Conservation (phyloP, 2,329 filamentous ascomycete species). For the Colletotrichum tropicale region DNA sequence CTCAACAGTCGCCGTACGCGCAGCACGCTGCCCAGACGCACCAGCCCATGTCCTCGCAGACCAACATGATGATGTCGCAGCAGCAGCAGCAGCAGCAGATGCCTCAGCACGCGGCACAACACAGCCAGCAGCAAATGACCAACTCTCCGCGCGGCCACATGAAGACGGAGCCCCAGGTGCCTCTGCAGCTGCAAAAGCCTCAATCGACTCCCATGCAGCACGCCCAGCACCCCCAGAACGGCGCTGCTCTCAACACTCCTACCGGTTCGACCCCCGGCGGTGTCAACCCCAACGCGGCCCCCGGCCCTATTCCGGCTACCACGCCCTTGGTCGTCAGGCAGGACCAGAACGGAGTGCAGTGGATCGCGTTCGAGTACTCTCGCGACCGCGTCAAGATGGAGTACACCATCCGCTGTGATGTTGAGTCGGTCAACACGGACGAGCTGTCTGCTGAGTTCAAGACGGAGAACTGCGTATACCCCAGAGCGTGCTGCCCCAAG, state of each 20-base stretch:
- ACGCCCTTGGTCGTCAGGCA: slow-evolving; percentile 93
- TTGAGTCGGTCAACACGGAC: slow-evolving; percentile 94
- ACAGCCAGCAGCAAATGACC: slow-evolving; percentile 60
- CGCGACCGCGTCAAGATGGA: slow-evolving; percentile 98
- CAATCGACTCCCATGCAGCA: slow-evolving; percentile 45
- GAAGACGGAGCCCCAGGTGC: slow-evolving; percentile 67
- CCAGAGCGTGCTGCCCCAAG: slow-evolving; percentile 91
- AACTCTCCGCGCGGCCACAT: slow-evolving; percentile 61
- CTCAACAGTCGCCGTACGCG: slow-evolving; percentile 63
- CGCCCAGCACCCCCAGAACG: slow-evolving; percentile 44
- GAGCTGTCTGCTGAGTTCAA: slow-evolving; percentile 88
- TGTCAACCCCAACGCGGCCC: slow-evolving; percentile 88
- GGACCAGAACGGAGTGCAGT: slow-evolving; percentile 95
- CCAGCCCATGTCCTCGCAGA: slow-evolving; percentile 66
- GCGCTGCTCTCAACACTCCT: slow-evolving; percentile 47
- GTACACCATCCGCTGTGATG: slow-evolving; percentile 97
- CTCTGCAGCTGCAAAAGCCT: slow-evolving; percentile 65
- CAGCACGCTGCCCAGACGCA: slow-evolving; percentile 59
- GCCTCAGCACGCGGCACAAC: slow-evolving; percentile 54
- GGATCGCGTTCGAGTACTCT: slow-evolving; percentile 99
- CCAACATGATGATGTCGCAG: slow-evolving; percentile 70
- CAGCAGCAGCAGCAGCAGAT: slow-evolving; percentile 31
- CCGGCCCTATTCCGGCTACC: slow-evolving; percentile 94
- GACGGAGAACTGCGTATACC: slow-evolving; percentile 97
- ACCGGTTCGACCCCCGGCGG: slow-evolving; percentile 51